These are phyloP conservation scores for Sporothrix protearum DNA, from an alignment of 2,329 filamentous ascomycete species.

Conservation along the genomic window DNA sequence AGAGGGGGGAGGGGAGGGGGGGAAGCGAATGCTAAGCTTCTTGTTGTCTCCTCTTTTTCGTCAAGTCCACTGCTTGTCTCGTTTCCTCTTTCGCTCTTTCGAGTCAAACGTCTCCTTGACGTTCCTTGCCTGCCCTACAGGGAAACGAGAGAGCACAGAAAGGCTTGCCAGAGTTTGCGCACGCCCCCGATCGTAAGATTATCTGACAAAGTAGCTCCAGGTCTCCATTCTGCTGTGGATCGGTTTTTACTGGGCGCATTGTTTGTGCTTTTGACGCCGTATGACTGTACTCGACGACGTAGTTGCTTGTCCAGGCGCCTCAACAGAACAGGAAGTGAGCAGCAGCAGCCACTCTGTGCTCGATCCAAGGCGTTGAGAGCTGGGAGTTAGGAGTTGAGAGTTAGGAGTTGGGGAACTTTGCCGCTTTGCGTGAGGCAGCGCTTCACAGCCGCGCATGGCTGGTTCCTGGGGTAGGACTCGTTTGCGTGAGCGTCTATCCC, in stretches of 20 bases:
- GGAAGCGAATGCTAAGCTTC: neutral
- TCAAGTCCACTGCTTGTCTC: neutral
- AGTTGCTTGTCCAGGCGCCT: neutral
- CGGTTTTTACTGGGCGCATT: neutral
- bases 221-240: neutral
- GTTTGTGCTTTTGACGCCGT: neutral
- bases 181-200: neutral
- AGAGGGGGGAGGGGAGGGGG: neutral
- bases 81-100: neutral
- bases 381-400: no score
- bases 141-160: neutral
- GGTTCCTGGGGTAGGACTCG: neutral
- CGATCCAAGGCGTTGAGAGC: neutral
- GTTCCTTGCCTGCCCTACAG: neutral
- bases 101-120: neutral
- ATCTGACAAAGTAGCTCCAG: no score
- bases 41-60: neutral
- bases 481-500: neutral
- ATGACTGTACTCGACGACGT: neutral
- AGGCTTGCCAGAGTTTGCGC: neutral
- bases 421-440: neutral
- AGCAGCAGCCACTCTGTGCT: neutral
- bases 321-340: neutral
- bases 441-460: constrained; percentile 3
- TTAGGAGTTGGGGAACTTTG: neutral